phyloP scores from a whole-genome alignment of 192 early-diverging fungal genomes.

The Neocallimastix lanati region DNA sequence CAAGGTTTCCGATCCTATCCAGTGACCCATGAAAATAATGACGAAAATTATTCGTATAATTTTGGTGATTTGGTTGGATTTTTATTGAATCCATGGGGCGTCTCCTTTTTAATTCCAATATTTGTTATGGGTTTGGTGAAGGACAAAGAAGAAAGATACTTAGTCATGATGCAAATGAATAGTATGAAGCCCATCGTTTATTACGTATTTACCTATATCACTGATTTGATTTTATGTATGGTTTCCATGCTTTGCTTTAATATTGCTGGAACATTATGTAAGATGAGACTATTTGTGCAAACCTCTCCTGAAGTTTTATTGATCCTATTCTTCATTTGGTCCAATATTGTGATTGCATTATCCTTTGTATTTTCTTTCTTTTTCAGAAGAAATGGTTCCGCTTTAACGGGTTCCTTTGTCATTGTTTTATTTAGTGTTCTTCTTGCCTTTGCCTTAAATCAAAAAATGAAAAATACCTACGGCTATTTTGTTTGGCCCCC shows the following conservation, averaged over 20 bases:
- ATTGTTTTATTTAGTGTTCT: no score
- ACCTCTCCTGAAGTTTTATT: conserved; percentile 23
- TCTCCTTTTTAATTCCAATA: conserved; percentile 43
- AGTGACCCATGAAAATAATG: neutral
- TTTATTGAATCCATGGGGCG: conserved; percentile 53
- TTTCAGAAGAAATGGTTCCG: neutral
- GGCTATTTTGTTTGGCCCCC: no score
- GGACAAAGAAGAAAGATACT: conserved; percentile 51
- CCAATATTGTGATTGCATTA: neutral
- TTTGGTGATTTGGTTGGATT: conserved; percentile 28
- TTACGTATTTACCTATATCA: conserved; percentile 42
- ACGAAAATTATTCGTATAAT: conserved; percentile 14
- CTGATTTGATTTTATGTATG: conserved; percentile 37
- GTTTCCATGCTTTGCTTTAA: conserved; percentile 39
- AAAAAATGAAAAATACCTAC: no score
- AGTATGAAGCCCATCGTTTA: conserved; percentile 38
- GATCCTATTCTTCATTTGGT: neutral
- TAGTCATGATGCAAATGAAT: conserved; percentile 61
- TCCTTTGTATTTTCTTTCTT: neutral
- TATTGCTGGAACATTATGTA: conserved; percentile 26
- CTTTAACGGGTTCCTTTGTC: neutral
- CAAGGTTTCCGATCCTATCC: conserved; percentile 47
- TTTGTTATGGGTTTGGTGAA: conserved; percentile 48
- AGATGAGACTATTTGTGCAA: conserved; percentile 42
- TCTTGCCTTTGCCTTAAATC: no score